These are phyloP conservation scores for Alternaria conjuncta DNA, from an alignment of 2,329 filamentous ascomycete species.

Conservation along the genomic window DNA sequence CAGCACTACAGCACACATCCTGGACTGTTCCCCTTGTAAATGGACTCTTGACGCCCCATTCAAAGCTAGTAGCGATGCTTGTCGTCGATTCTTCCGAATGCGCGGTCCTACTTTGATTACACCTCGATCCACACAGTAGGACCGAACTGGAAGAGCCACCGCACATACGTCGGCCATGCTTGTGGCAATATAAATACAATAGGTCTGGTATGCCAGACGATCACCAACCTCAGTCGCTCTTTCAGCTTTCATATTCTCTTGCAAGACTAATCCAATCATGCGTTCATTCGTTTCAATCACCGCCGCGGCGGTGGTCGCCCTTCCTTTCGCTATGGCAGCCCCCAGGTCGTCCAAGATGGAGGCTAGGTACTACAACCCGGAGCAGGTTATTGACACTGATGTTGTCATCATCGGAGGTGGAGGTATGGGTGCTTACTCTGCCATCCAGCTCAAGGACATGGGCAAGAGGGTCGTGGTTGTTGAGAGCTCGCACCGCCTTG, in stretches of 20 bases:
- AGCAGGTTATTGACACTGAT: constrained; percentile 25
- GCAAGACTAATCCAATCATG: neutral
- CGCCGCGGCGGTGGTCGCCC: constrained; percentile 1
- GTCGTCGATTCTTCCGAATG: neutral
- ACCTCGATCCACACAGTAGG: neutral
- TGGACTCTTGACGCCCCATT: neutral
- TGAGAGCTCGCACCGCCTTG: constrained; percentile 49
- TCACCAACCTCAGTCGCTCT: neutral
- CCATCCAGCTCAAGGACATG: constrained; percentile 49
- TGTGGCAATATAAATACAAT: neutral
- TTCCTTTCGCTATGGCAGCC: constrained; percentile 3
- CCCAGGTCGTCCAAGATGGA: constrained; percentile 1
- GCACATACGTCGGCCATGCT: neutral
- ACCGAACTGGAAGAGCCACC: neutral
- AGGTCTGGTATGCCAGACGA: neutral
- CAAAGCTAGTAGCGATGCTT: neutral
- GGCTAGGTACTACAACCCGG: neutral
- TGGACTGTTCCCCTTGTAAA: neutral
- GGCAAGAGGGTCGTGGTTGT: constrained; percentile 49
- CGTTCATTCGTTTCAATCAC: neutral
- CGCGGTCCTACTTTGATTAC: neutral
- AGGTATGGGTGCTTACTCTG: constrained; percentile 49
- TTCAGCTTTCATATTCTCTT: neutral
- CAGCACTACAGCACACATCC: neutral
- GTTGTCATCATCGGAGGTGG: constrained; percentile 53